Conservation (phyloP, 768 basidiomycete genomes). For the Antrodiella citrinella region DNA sequence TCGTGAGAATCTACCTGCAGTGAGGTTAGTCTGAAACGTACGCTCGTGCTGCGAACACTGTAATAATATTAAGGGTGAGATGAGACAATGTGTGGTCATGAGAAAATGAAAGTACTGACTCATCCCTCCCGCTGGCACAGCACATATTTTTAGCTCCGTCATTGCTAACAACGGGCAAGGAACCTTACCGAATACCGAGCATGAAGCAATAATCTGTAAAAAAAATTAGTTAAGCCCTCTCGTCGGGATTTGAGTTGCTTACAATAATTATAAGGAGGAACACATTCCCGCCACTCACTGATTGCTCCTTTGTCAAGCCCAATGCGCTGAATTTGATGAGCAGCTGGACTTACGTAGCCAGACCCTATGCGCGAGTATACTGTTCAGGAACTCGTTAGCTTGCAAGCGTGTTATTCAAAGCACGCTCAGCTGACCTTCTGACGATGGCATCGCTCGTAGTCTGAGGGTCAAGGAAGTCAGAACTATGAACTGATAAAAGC, state of each 20-base stretch:
- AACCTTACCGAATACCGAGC: slow-evolving; percentile 9
- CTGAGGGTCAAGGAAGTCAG: slow-evolving; percentile 1
- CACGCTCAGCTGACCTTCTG: slow-evolving; percentile 12
- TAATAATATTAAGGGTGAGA: not conserved
- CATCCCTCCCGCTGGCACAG: not conserved
- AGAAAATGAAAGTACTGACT: not conserved
- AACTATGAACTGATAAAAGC: not conserved
- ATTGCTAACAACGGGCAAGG: not conserved
- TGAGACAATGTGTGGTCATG: not conserved
- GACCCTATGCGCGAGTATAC: slow-evolving; percentile 19
- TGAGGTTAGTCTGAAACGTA: not conserved
- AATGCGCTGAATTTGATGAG: too few species aligned
- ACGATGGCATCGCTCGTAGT: slow-evolving; percentile 18
- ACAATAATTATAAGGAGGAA: slow-evolving; percentile 13
- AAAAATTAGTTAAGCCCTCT: too few species aligned
- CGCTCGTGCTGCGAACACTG: not conserved
- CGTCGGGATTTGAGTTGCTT: too few species aligned
- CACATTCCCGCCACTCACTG: slow-evolving; percentile 17
- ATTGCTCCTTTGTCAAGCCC: too few species aligned
- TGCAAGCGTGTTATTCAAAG: not conserved
- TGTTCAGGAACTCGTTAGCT: not conserved
- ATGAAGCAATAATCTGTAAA: slow-evolving; percentile 7
- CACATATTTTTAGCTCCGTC: not conserved
- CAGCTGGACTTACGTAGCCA: slow-evolving; percentile 15
- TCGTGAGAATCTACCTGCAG: not conserved